Conservation (phyloP, 2,329 filamentous ascomycete genomes). For the Colletotrichum lentis region DNA sequence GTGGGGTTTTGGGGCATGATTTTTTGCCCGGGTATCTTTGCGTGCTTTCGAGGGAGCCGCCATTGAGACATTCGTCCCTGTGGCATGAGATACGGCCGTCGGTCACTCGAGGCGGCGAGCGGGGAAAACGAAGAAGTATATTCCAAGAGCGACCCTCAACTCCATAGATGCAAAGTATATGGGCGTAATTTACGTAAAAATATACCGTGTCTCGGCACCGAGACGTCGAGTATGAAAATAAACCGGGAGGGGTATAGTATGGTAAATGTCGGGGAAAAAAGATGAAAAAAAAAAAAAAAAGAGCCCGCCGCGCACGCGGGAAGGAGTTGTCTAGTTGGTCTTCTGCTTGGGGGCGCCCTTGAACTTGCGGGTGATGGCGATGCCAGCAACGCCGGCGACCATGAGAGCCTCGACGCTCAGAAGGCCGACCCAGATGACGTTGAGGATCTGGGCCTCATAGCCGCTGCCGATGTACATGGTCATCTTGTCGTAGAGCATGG, state of each 20-base stretch:
- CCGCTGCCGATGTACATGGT: constrained; percentile 43
- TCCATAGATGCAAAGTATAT: constrained; percentile 8
- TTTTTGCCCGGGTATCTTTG: neutral
- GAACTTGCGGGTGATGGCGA: constrained; percentile 45
- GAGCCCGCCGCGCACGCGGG: neutral
- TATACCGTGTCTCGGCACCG: neutral
- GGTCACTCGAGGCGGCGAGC: neutral
- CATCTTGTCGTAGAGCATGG: constrained; percentile 44
- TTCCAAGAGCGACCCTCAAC: neutral
- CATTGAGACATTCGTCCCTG: neutral
- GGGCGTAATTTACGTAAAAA: neutral
- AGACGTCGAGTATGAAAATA: neutral
- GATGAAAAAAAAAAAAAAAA: neutral
- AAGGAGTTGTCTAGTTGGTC: constrained; percentile 1
- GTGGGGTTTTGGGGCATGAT: too few relatives aligned
- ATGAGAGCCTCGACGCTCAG: constrained; percentile 56
- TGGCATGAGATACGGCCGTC: neutral
- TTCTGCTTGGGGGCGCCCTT: constrained; percentile 37
- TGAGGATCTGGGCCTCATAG: constrained; percentile 52
- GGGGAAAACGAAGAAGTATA: neutral
- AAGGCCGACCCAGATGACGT: constrained; percentile 58
- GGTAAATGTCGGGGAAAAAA: neutral
- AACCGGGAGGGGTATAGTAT: neutral
- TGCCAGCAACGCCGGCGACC: constrained; percentile 51
- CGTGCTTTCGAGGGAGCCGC: neutral